These are phyloP conservation scores for Fusarium dimerum DNA, from an alignment of 2,329 filamentous ascomycete genomes.

Conservation along the genomic window DNA sequence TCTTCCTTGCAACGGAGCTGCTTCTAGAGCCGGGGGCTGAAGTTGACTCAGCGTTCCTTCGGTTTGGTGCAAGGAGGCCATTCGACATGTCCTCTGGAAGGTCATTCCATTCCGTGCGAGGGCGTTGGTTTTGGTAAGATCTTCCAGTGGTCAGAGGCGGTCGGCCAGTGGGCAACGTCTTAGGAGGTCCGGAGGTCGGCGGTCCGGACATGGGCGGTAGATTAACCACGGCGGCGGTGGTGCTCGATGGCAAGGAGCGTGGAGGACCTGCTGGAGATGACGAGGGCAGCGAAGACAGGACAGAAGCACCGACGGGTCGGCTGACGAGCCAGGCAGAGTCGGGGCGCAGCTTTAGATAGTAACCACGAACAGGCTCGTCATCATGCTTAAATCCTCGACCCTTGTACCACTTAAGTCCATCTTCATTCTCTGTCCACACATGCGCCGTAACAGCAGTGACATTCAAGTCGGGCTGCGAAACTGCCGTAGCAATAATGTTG, in stretches of 20 bases:
- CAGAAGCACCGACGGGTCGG: conserved; percentile 40
- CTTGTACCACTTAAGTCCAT: conserved; percentile 64
- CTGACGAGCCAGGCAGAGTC: conserved; percentile 62
- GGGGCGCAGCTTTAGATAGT: conserved; percentile 64
- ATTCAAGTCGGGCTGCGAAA: conserved; percentile 37
- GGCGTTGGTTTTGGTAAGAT: conserved; percentile 61
- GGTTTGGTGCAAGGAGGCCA: conserved; percentile 30
- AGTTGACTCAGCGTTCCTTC: conserved; percentile 32
- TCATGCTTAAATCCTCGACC: conserved; percentile 56
- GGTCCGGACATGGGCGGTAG: conserved; percentile 30
- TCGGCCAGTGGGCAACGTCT: conserved; percentile 20
- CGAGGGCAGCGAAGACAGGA: conserved; percentile 22
- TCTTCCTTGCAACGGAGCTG: conserved; percentile 55
- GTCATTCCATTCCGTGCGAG: conserved; percentile 67
- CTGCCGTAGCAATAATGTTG: conserved; percentile 46
- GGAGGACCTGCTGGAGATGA: conserved; percentile 16
- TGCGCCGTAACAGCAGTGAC: conserved; percentile 59
- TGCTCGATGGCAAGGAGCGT: conserved; percentile 23
- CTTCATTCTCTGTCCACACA: conserved; percentile 68
- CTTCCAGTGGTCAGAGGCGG: conserved; percentile 34
- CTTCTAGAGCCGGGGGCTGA: conserved; percentile 56
- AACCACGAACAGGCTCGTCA: conserved; percentile 51
- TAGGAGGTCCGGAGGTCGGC: conserved; percentile 21
- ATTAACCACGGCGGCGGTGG: conserved; percentile 35
- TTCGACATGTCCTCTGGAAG: conserved; percentile 60